Conservation (phyloP, 1,284 basidiomycete species). For the Leccinum subatratum region DNA sequence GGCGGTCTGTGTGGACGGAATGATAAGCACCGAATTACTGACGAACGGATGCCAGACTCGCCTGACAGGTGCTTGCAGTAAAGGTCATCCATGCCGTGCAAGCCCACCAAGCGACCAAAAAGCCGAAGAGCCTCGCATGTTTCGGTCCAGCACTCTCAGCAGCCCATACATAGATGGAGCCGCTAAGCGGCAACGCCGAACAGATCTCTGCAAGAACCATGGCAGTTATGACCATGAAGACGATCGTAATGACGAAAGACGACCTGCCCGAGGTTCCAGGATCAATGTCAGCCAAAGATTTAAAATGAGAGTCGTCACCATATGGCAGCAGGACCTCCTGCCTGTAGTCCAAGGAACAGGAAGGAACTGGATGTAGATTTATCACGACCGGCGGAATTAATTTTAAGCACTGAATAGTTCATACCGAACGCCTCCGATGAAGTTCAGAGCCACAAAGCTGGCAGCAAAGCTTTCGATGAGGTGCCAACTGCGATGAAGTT, state of each 20-base stretch:
- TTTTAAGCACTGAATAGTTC: slow-evolving; percentile 9
- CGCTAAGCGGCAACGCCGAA: slow-evolving; percentile 78
- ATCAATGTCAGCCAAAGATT: neutral
- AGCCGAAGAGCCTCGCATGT: slow-evolving; percentile 77
- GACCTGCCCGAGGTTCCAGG: slow-evolving; percentile 49
- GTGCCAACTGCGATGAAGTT: slow-evolving; percentile 79
- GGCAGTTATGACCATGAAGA: slow-evolving; percentile 83
- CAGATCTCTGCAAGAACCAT: slow-evolving; percentile 82
- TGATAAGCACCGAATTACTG: neutral
- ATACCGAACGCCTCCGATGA: slow-evolving; percentile 78
- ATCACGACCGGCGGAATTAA: neutral
- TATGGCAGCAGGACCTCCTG: slow-evolving; percentile 80
- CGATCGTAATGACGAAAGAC: slow-evolving; percentile 70
- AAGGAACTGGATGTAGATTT: slow-evolving; percentile 47
- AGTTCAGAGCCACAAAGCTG: slow-evolving; percentile 80
- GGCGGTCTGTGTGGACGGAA: slow-evolving; percentile 49
- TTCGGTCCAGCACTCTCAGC: slow-evolving; percentile 83
- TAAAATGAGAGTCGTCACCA: slow-evolving; percentile 41
- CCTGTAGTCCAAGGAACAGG: slow-evolving; percentile 75
- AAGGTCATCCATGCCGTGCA: slow-evolving; percentile 90
- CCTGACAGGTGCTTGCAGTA: slow-evolving; percentile 77
- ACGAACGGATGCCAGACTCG: slow-evolving; percentile 26
- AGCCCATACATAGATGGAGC: slow-evolving; percentile 88
- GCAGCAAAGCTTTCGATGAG: slow-evolving; percentile 78
- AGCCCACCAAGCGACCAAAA: slow-evolving; percentile 85